Base-by-base conservation (phyloP, 805 yeast species). In the Starmerella potacharoeniae region DNA sequence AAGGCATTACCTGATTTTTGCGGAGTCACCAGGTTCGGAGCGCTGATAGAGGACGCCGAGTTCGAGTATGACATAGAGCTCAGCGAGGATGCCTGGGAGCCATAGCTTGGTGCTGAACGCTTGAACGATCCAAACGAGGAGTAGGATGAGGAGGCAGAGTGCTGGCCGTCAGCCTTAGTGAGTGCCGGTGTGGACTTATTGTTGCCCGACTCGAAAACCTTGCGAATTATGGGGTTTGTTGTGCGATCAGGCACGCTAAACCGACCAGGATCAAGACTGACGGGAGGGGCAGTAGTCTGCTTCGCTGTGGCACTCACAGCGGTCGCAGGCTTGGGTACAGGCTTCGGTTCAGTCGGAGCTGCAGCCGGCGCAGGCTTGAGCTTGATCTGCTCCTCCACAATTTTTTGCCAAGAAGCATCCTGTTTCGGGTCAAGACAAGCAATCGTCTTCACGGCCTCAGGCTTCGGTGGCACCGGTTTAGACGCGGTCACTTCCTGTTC, bases 61-160 rank as follows among this genome's bases (percentile, higher is more conserved):
- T 37, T 48, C 11, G 51, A 48, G 40, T 48, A 48, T 7, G 51
- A 37, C 28, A 48, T 35, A 6, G 51, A 48, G 35, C 51, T 48
- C 51, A 48, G 35, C 14, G 51, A 48, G 1, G 62, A 57, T 4
- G 54, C 46, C 46, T 55, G 22, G 10, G 61, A 55, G 40, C 54
- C 29, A 47, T 55, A 45, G 13, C 61, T 51, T 30, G 48, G 39
- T 30, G 51, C 35, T 10, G 62, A 59, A 5, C 52, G 45, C 43
- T 49, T 52, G 7, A 60, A 59, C n/a, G 56, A 53, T 1, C 48
- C 52, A 16, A 59, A 47, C 5, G 62, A 59, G 7, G 62, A 58
- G 49, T 50, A 52, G 0, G 62, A 59, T 1, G 62, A 58, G 22
- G 58, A 51, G 3, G 57, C 45, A 7, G 61, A 56, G 49, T 55